These are phyloP conservation scores for Corylus avellana DNA, from an alignment of 306 rosid genomes.

Conservation along the genomic window DNA sequence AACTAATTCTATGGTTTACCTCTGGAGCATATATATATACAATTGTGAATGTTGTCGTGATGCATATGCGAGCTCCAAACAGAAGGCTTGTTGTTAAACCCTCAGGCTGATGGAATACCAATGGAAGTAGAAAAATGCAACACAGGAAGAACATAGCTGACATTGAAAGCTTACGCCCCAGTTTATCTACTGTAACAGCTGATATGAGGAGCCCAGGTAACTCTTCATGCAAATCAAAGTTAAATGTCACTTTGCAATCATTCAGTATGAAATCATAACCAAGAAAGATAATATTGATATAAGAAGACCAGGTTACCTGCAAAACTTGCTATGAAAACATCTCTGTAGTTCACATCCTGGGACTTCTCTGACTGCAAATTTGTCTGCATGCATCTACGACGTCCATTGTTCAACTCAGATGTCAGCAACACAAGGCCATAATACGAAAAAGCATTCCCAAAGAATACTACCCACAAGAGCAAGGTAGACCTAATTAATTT, in stretches of 20 bases:
- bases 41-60: conserved; percentile 80
- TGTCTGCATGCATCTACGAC: conserved; percentile 50
- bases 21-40: conserved; percentile 95
- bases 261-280: conserved; percentile 14
- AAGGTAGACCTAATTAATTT: conserved; percentile 70
- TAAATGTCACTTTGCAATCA: conserved; percentile 38
- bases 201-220: conserved; percentile 83
- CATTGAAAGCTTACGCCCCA: conserved; percentile 92
- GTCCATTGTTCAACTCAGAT: conserved; percentile 64
- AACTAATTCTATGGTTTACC: conserved; percentile 44
- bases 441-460: conserved; percentile 94
- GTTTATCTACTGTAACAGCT: conserved; percentile 76
- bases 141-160: conserved; percentile 79
- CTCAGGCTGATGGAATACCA: conserved; percentile 58
- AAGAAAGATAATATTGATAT: conserved; percentile 16
- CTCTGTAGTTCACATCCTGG: conserved; percentile 56
- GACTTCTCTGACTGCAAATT: conserved; percentile 43
- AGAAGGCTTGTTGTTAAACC: conserved; percentile 72
- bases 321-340: conserved; percentile 82
- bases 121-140: conserved; percentile 77
- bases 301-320: conserved; percentile 62
- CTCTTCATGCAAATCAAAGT: conserved; percentile 59
- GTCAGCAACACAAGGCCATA: conserved; percentile 97
- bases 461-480: conserved; percentile 88
- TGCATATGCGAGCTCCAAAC: conserved; percentile 97